A percentile compares a stretch with the other conserved stretches of the same genome.
Evolutionary conservation across 257 asterid genomes (phyloP).

Genomic region (Rubia yunnanensis): DNA sequence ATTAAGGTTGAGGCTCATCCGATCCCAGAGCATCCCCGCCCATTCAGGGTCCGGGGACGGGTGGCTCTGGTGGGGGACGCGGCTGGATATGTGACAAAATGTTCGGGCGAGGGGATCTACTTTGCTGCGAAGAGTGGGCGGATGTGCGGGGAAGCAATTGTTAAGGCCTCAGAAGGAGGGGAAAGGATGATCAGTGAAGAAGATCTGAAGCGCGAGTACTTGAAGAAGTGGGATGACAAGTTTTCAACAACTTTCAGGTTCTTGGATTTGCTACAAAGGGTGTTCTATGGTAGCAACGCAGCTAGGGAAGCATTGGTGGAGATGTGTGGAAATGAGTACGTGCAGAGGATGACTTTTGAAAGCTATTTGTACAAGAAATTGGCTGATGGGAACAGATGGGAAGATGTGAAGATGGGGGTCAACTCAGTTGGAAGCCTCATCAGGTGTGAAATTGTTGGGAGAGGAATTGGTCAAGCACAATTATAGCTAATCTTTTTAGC

Average conservation of each 20-base stretch:
- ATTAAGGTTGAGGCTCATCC: conserved; percentile 87
- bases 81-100: conserved; percentile 78
- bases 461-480: conserved; percentile 25
- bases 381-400: conserved; percentile 48
- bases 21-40: conserved; percentile 76
- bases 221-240: conserved; percentile 75
- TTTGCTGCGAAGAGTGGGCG: conserved; percentile 79
- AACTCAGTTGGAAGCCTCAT: conserved; percentile 59
- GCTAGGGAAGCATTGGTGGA: conserved; percentile 84
- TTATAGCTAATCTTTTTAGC: neutral
- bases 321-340: conserved; percentile 72
- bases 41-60: conserved; percentile 49
- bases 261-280: conserved; percentile 54
- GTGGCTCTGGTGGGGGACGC: conserved; percentile 80
- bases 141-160: conserved; percentile 71
- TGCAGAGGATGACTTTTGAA: conserved; percentile 77
- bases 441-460: conserved; percentile 50
- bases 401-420: conserved; percentile 50
- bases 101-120: conserved; percentile 82
- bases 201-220: conserved; percentile 65
- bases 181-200: conserved; percentile 42
- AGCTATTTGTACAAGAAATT: conserved; percentile 70
- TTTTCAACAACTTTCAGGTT: conserved; percentile 53
- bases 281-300: conserved; percentile 68
- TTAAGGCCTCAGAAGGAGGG: conserved; percentile 59